A percentile compares a stretch with the other conserved stretches of the same genome.
Evolutionary conservation across 805 yeast species (phyloP).

Genomic region (Zygoascus ofunaensis): DNA sequence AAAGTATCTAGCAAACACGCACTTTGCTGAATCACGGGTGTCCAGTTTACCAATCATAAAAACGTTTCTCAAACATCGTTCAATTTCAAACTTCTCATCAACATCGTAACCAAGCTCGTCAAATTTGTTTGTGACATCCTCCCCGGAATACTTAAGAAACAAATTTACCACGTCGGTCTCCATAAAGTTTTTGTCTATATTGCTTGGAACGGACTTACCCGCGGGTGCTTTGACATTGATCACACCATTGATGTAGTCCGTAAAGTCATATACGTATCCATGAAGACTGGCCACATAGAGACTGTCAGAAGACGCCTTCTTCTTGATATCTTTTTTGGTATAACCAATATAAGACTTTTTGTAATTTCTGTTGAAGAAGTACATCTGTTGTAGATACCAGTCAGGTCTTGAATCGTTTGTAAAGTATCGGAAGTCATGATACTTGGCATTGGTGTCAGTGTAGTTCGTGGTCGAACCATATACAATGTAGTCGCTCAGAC

Average conservation of each 20-base stretch:
- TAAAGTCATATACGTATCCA: slow-evolving; percentile 32
- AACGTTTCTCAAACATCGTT: slow-evolving; percentile 31
- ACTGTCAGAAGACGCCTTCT: slow-evolving; percentile 20
- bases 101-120: slow-evolving; percentile 20
- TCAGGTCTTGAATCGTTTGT: slow-evolving; percentile 34
- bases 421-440: slow-evolving; percentile 34
- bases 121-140: slow-evolving; percentile 27
- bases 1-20: slow-evolving; percentile 36
- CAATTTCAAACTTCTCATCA: slow-evolving; percentile 20
- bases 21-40: slow-evolving; percentile 30
- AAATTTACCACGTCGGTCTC: slow-evolving; percentile 23
- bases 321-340: slow-evolving; percentile 25
- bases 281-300: slow-evolving; percentile 26
- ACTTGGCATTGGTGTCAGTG: slow-evolving; percentile 31
- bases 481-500: slow-evolving; percentile 21
- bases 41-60: slow-evolving; percentile 35
- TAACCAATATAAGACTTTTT: slow-evolving; percentile 31
- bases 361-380: slow-evolving; percentile 28
- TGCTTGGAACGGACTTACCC: slow-evolving; percentile 19
- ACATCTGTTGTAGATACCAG: slow-evolving; percentile 34
- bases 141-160: slow-evolving; percentile 29
- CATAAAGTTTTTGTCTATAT: slow-evolving; percentile 27
- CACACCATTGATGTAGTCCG: slow-evolving; percentile 30
- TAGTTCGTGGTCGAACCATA: slow-evolving; percentile 26
- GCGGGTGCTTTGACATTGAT: slow-evolving; percentile 25